Base-by-base conservation (phyloP, 257 asterid genomes). In the Nicotiana attenuata region DNA sequence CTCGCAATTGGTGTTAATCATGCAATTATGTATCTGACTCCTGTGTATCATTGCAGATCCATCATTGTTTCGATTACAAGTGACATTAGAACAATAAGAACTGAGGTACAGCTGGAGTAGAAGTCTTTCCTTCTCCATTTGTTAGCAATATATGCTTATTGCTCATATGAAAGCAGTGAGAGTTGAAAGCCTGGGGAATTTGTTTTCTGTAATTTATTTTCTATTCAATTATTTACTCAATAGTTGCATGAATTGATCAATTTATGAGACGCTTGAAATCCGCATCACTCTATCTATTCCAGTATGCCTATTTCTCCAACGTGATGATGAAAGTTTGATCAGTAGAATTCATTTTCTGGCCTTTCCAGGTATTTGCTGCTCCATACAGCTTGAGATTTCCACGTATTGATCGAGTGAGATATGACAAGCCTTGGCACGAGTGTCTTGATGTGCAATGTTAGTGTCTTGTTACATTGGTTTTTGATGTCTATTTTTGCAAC, bases 381-480 rank as follows among this genome's bases (percentile, higher is more conserved):
- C 99, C 99, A 65, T 92, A 94, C 90, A 89, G 94, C 95, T 89
- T 96, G 89, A 92, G 98, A 87, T 96, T 96, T 92, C 99, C 98
- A 52, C 96, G 99, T 83, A 96, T 96, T 86, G 98, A 96, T 87
- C 91, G 92, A 47, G 97, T 90, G 82, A 92, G 98, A 89, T 92
- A 91, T 87, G 99, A 96, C 87, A 96, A 94, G 88, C 97, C 97
- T 83, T 96, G 99, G 99, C 93, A 92, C 80, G 99, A 96, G 84
- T 96, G 99, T 84, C 97, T 96, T 76, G 97, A 96, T 84, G 94
- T 96, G 85, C 97, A 93, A 79, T 88, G 98, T 96, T 85, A 90
- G 99, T 89, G 81, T 73, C 29, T 76, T 80, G 67, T 80, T 84
- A 64, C 68, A 77, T 5, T 77, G 83, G 22, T 61, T 69, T 57